Conservation (phyloP, 345 rosid species). For the Xanthoceras sorbifolium region DNA sequence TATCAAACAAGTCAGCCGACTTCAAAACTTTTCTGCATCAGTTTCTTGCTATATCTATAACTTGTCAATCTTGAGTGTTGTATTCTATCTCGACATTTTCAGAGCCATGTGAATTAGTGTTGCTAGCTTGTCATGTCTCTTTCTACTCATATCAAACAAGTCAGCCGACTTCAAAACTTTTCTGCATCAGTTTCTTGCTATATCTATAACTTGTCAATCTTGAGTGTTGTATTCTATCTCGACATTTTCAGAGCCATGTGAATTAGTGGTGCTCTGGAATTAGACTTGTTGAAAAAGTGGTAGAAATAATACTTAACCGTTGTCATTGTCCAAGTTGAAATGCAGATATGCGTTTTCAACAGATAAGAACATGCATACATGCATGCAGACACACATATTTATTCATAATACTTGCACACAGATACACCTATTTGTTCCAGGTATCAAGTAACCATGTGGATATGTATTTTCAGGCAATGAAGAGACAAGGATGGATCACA, state of each 20-base stretch:
- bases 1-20: background rate
- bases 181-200: background rate
- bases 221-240: no score
- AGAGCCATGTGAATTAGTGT: no score
- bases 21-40: background rate
- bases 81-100: no score
- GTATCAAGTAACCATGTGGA: background rate
- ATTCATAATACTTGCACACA: background rate
- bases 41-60: background rate
- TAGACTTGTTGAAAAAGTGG: no score
- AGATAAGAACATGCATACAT: background rate
- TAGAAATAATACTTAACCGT: no score
- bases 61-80: background rate
- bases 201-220: background rate
- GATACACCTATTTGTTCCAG: background rate
- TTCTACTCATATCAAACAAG: background rate
- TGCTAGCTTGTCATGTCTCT: background rate
- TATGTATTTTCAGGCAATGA: slow-evolving; percentile 68
- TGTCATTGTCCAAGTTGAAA: no score
- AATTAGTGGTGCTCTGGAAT: no score
- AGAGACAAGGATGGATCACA: slow-evolving; percentile 80
- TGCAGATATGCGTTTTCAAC: background rate
- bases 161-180: background rate
- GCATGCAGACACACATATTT: background rate
- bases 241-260: no score